Evolutionary conservation across 1,139 yeast species (phyloP), one percentile per base, ranked within the genome.

Genomic region (Suhomyces taliae): DNA sequence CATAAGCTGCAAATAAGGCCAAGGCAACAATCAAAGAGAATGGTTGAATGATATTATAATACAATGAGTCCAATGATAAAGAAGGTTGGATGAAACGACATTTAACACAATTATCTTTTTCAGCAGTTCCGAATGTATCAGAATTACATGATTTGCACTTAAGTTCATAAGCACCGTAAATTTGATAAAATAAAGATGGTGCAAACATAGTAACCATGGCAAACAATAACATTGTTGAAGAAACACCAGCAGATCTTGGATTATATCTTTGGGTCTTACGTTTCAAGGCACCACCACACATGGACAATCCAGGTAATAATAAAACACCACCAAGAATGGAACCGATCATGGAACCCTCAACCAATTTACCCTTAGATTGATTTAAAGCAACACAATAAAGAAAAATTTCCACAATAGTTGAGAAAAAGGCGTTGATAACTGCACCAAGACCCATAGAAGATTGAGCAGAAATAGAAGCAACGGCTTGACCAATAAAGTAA

Each of bases 361-460:
- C 99, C 41, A 93, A 75, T 49, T 84, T 82, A 2, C 96, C 96
- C 62, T 95, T 93, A 2, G 85, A 79, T 62, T 90, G 96, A 47
- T 81, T 76, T 52, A 93, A 72, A 0, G 99, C 99, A 24, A 93
- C 96, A 64, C 96, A 87, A 63, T 93, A 93, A 44, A 93, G 72
- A 64, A 86, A 93, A 27, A 93, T 89, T 63, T 93, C 99, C 11
- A 93, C 98, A 44, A 95, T 79, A 0, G 99, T 91, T 1, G 99
- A 91, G 75, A 93, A 93, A 60, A 95, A 91, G 0, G 99, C 99
- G 66, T 93, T 93, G 57, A 93, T 90, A 1, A 91, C 97, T 1
- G 99, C 99, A 72, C 99, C 99, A 54, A 93, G 85, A n/a, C 98
- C 97, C 98, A 93, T 93, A 0, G 98, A 91, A 0, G 97, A 90